Percentiles rank a stretch among this genome's conserved stretches.
These are phyloP conservation scores for Mucor lusitanicus DNA, from an alignment of 371 early-diverging fungal genomes.

Conservation along the genomic window DNA sequence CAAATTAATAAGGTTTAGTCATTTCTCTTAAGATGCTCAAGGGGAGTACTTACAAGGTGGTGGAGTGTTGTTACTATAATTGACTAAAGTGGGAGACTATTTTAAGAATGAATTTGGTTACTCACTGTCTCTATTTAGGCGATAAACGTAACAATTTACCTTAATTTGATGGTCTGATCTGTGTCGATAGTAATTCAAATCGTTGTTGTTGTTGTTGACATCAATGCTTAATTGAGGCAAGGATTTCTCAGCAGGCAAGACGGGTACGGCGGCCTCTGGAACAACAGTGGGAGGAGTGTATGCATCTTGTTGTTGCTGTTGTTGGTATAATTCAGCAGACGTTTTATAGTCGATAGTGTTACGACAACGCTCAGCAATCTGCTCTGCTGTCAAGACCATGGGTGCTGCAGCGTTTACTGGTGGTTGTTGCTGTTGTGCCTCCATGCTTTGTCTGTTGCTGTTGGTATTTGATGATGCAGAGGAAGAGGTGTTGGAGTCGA, in stretches of 20 bases:
- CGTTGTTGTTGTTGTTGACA: not conserved
- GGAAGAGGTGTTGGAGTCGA: not conserved
- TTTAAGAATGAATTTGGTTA: not conserved
- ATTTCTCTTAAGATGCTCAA: not conserved
- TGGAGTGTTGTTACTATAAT: not conserved
- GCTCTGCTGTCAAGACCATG: not conserved
- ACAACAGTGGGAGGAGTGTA: not conserved
- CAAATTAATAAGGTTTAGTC: not conserved
- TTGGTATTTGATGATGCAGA: not conserved
- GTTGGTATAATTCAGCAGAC: not conserved
- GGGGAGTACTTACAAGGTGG: conserved; percentile 1
- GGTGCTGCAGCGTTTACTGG: not conserved
- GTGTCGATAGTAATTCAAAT: not conserved
- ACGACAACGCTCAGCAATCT: conserved; percentile 1
- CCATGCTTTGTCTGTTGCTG: not conserved
- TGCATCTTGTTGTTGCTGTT: not conserved
- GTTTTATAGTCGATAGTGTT: not conserved
- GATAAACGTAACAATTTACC: not conserved
- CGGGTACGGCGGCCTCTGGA: not conserved
- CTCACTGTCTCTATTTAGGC: not conserved
- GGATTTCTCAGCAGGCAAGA: not conserved
- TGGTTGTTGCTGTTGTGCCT: not conserved
- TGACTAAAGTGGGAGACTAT: conserved; percentile 3
- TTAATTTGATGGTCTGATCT: not conserved
- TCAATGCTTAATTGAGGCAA: not conserved